Percentiles rank a stretch among this genome's conserved stretches.
Evolutionary conservation across 1,284 basidiomycete species (phyloP).

Genomic region (Boletus austroedulis): DNA sequence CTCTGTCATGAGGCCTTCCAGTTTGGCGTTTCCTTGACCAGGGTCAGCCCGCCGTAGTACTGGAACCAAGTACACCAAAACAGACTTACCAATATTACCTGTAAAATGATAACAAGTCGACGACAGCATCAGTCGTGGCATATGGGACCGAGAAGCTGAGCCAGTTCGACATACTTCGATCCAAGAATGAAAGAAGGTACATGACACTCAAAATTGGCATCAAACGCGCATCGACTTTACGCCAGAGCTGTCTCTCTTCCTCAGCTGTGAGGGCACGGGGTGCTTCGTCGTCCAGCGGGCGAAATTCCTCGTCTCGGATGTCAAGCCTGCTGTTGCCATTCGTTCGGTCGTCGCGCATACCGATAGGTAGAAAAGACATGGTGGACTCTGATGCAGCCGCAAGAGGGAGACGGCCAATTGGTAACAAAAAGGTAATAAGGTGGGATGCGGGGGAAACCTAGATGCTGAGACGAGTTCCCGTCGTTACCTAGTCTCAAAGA

Average conservation of each 20-base stretch:
- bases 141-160: background rate
- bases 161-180: conserved; percentile 46
- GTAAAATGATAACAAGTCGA: background rate
- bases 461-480: background rate
- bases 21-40: conserved; percentile 61
- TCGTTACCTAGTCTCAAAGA: background rate
- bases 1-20: conserved; percentile 56
- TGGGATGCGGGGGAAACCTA: background rate
- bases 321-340: background rate
- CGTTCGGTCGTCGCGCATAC: background rate
- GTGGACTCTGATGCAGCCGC: background rate
- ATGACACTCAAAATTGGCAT: conserved; percentile 65
- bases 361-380: background rate
- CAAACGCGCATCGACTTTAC: conserved; percentile 60
- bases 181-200: conserved; percentile 65
- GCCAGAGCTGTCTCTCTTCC: conserved; percentile 57
- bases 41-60: too few relatives aligned
- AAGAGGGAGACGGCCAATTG: background rate
- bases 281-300: background rate
- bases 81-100: conserved; percentile 56
- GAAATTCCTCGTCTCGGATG: background rate
- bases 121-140: background rate
- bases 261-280: conserved; percentile 28
- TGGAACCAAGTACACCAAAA: background rate
- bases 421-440: background rate